These are phyloP conservation scores for Pythium volutum DNA, from an alignment of 352 stramenopile genomes.

Conservation along the genomic window DNA sequence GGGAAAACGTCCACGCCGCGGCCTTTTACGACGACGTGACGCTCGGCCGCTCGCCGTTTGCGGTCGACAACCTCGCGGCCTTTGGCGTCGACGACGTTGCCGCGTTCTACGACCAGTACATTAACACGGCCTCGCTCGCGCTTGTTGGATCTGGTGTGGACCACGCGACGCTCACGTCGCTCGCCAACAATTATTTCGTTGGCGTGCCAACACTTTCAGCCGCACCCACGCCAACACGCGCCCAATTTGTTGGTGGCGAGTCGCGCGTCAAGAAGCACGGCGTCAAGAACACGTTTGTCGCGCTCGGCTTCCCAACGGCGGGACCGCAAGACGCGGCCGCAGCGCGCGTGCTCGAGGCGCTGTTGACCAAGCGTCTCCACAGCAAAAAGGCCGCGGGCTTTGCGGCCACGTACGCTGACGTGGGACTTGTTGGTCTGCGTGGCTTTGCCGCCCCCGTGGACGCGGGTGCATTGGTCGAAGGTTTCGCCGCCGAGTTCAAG, in stretches of 20 bases:
- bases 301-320: constrained; percentile 61
- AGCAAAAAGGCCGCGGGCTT: constrained; percentile 65
- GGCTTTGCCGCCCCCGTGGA: constrained; percentile 54
- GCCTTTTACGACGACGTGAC: constrained; percentile 81
- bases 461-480: constrained; percentile 59
- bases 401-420: constrained; percentile 60
- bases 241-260: constrained; percentile 80
- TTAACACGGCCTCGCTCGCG: constrained; percentile 57
- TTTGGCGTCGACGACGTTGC: constrained; percentile 47
- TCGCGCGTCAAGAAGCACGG: constrained; percentile 60
- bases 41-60: constrained; percentile 51
- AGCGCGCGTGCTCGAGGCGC: constrained; percentile 63
- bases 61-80: constrained; percentile 52
- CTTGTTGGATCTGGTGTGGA: constrained; percentile 62
- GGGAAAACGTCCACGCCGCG: constrained; percentile 63
- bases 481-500: constrained; percentile 74
- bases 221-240: constrained; percentile 18
- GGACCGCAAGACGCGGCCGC: constrained; percentile 49
- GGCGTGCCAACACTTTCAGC: constrained; percentile 34
- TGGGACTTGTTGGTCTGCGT: constrained; percentile 54
- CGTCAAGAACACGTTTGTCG: constrained; percentile 66
- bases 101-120: constrained; percentile 66
- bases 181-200: constrained; percentile 68
- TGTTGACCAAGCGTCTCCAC: constrained; percentile 59
- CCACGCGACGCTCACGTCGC: constrained; percentile 53